Evolutionary conservation across 345 rosid species (phyloP).

Genomic region (Hibiscus trionum): DNA sequence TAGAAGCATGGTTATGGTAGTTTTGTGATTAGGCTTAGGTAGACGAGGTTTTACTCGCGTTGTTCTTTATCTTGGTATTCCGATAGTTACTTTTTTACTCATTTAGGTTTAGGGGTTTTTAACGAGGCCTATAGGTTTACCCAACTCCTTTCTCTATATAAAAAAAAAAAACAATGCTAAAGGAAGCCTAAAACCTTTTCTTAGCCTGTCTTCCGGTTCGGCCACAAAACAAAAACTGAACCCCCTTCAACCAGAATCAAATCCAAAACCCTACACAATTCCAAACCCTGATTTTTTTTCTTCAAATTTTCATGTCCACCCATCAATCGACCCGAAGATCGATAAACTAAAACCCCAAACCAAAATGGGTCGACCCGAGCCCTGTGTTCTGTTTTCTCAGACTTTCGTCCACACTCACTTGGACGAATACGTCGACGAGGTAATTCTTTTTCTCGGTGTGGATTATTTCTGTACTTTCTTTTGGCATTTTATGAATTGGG

Average conservation of each 20-base stretch:
- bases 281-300: neutral
- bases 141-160: neutral
- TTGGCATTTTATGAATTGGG: neutral
- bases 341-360: neutral
- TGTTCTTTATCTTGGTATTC: too few relatives aligned
- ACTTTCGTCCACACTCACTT: constrained; percentile 89
- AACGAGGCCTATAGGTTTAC: too few relatives aligned
- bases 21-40: too few relatives aligned
- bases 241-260: neutral
- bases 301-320: neutral
- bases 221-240: neutral
- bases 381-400: constrained; percentile 87
- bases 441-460: constrained; percentile 12
- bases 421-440: constrained; percentile 98
- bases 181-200: too few relatives aligned
- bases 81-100: too few relatives aligned
- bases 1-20: too few relatives aligned
- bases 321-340: constrained; percentile 8
- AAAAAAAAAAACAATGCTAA: too few relatives aligned
- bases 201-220: neutral
- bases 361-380: constrained; percentile 82
- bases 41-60: too few relatives aligned
- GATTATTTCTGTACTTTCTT: neutral
- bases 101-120: too few relatives aligned
- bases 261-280: neutral